Conservation (phyloP, 768 basidiomycete genomes). For the Clitopilus hobsonii region DNA sequence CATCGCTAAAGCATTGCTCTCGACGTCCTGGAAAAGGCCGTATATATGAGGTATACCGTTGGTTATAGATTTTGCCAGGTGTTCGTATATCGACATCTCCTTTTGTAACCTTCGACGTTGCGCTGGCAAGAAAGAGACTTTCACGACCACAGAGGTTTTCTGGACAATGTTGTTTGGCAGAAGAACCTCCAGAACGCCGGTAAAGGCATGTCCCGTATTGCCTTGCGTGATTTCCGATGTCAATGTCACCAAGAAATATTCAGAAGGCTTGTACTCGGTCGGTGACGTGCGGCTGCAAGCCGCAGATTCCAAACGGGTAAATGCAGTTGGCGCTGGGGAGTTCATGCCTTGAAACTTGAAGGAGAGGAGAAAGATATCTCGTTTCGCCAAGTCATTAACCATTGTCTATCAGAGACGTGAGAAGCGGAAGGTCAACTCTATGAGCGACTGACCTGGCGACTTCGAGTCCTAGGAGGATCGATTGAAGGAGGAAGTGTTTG, state of each 20-base stretch:
- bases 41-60: neutral
- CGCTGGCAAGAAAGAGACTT: slow-evolving; percentile 5
- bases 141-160: slow-evolving; percentile 6
- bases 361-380: too few species aligned
- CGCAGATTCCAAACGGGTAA: too few species aligned
- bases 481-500: too few species aligned
- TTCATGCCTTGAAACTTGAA: too few species aligned
- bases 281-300: too few species aligned
- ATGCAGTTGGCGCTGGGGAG: too few species aligned
- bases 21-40: slow-evolving; percentile 6
- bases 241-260: slow-evolving; percentile 1
- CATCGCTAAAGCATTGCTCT: slow-evolving; percentile 1
- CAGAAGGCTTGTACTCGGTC: neutral
- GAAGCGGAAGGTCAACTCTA: too few species aligned
- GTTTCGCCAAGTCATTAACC: too few species aligned
- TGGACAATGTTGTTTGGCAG: neutral
- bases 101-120: neutral
- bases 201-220: slow-evolving; percentile 8
- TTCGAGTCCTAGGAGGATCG: too few species aligned
- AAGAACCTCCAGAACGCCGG: slow-evolving; percentile 6
- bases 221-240: slow-evolving; percentile 9
- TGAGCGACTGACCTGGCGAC: too few species aligned
- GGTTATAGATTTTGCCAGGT: neutral
- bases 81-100: neutral
- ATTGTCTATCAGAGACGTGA: too few species aligned